These are phyloP conservation scores for Anisogramma anomala DNA, from an alignment of 2,329 filamentous ascomycete genomes.

Conservation along the genomic window DNA sequence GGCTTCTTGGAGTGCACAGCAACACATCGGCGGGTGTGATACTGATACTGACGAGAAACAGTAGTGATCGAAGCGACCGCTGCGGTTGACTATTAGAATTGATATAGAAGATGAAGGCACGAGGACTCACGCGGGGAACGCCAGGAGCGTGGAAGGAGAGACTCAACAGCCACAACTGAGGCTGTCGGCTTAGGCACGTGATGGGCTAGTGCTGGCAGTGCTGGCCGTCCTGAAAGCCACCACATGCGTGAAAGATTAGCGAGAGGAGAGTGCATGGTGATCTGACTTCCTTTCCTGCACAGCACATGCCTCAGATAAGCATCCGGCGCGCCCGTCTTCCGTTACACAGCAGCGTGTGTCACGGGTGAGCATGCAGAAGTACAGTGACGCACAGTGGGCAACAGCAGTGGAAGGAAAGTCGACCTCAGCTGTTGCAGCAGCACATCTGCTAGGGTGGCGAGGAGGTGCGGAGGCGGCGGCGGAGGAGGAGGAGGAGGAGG, in stretches of 20 bases:
- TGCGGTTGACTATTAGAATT: slow-evolving; percentile 1
- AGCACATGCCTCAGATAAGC: slow-evolving; percentile 7
- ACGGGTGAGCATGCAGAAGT: no score
- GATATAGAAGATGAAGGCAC: no score
- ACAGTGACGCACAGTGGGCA: not conserved
- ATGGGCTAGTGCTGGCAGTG: slow-evolving; percentile 16
- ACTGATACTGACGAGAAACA: slow-evolving; percentile 19
- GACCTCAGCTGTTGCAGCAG: no score
- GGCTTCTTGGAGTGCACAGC: slow-evolving; percentile 20
- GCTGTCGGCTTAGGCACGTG: slow-evolving; percentile 1
- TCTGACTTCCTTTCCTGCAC: slow-evolving; percentile 10
- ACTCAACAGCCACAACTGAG: slow-evolving; percentile 13
- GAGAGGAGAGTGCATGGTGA: not conserved
- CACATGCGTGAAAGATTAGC: no score
- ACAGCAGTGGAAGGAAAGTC: not conserved
- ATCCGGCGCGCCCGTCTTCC: slow-evolving; percentile 7
- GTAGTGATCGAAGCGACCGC: slow-evolving; percentile 2
- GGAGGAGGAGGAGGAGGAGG: no score
- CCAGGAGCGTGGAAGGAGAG: slow-evolving; percentile 11
- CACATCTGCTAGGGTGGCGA: no score
- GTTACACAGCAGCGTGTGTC: not conserved
- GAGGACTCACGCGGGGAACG: slow-evolving; percentile 16
- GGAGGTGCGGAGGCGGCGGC: no score
- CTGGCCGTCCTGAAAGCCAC: slow-evolving; percentile 17
- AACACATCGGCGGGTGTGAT: slow-evolving; percentile 22